phyloP scores from a whole-genome alignment of 108 stramenopile species.

The Cyclostephanos invisitatus region DNA sequence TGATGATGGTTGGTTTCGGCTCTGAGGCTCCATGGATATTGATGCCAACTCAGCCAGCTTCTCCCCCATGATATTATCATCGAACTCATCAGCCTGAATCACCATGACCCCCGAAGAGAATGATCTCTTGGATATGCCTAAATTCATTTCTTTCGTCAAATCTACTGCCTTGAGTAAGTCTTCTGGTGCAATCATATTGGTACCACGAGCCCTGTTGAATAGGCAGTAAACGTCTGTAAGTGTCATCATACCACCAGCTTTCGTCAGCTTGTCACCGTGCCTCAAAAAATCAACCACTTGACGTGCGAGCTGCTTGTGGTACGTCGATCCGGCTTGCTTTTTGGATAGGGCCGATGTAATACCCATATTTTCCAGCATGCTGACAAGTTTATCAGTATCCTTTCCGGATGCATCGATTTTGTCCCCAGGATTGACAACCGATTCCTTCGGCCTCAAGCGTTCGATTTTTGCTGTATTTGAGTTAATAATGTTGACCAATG shows the following conservation, averaged over 20 bases:
- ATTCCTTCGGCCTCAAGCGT: conserved; percentile 35
- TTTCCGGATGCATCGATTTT: conserved; percentile 23
- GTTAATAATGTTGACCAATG: conserved; percentile 71
- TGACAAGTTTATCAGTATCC: conserved; percentile 58
- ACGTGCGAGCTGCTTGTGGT: conserved; percentile 91
- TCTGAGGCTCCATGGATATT: conserved; percentile 23
- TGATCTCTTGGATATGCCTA: conserved; percentile 80
- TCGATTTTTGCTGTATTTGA: conserved; percentile 69
- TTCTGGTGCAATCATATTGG: conserved; percentile 94
- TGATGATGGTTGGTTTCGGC: conserved; percentile 3
- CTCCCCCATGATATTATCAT: conserved; percentile 61
- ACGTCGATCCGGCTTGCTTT: conserved; percentile 62
- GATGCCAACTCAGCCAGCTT: conserved; percentile 53
- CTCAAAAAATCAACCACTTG: conserved; percentile 94
- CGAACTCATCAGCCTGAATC: conserved; percentile 74
- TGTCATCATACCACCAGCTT: conserved; percentile 71
- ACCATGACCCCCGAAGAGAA: conserved; percentile 89
- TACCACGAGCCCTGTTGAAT: conserved; percentile 95
- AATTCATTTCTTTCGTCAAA: conserved; percentile 61
- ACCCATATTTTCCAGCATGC: conserved; percentile 90
- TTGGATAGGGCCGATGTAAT: conserved; percentile 93
- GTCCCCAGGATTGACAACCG: conserved; percentile 1
- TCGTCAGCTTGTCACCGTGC: conserved; percentile 52
- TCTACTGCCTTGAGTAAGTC: conserved; percentile 84
- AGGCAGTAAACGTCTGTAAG: conserved; percentile 87